Evolutionary conservation across 257 asterid genomes (phyloP).

Genomic region (Galeopsis tetrahit): DNA sequence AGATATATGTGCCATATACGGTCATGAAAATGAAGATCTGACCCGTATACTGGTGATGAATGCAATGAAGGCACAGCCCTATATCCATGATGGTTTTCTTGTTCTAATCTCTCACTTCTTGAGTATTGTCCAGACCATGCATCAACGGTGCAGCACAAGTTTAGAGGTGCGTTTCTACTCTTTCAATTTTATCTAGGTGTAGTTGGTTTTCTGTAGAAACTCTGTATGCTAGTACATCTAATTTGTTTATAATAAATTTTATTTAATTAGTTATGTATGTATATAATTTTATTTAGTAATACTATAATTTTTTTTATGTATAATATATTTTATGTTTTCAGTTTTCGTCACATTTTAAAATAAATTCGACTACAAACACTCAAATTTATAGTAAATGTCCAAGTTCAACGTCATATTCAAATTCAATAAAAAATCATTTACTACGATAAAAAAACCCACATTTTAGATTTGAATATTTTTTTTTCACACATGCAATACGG

Average conservation of each 20-base stretch:
- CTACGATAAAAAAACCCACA: neutral
- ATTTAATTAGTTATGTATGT: too few species aligned
- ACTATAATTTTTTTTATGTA: too few species aligned
- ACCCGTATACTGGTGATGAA: slow-evolving; percentile 74
- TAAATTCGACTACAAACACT: too few species aligned
- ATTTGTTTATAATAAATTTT: too few species aligned
- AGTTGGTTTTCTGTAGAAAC: slow-evolving; percentile 3
- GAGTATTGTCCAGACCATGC: slow-evolving; percentile 72
- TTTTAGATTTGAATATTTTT: neutral
- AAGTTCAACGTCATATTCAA: too few species aligned
- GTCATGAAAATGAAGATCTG: slow-evolving; percentile 90
- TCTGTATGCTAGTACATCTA: too few species aligned
- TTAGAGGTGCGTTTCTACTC: slow-evolving; percentile 65
- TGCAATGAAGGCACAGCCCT: slow-evolving; percentile 78
- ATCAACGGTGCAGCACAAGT: slow-evolving; percentile 77
- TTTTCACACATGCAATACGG: neutral
- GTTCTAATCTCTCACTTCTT: slow-evolving; percentile 64
- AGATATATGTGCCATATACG: slow-evolving; percentile 87
- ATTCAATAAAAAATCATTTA: too few species aligned
- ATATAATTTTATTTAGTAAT: too few species aligned
- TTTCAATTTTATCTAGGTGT: slow-evolving; percentile 18
- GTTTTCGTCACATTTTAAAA: too few species aligned
- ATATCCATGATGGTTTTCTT: slow-evolving; percentile 67
- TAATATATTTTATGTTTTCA: too few species aligned
- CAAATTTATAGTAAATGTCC: too few species aligned